Evolutionary conservation across 2,329 filamentous ascomycete genomes (phyloP).

Genomic region (Xylaria sp.): DNA sequence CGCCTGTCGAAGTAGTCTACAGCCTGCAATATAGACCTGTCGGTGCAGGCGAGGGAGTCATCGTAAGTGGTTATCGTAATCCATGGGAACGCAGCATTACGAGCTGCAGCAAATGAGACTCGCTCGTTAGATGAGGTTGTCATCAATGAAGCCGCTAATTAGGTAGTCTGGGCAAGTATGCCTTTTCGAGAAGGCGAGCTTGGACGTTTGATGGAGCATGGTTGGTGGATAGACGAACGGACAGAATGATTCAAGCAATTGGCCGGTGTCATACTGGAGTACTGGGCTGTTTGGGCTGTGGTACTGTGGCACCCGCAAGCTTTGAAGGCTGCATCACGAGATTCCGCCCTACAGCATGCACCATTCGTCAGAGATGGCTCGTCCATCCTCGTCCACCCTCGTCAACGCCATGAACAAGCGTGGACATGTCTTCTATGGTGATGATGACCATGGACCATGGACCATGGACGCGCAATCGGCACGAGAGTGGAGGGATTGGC

Average conservation of each 20-base stretch:
- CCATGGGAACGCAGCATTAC: slow-evolving; percentile 17
- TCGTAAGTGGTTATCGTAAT: slow-evolving; percentile 11
- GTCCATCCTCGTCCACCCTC: too few species aligned
- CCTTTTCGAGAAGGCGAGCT: slow-evolving; percentile 5
- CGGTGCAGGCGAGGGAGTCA: background rate
- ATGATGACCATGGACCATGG: too few species aligned
- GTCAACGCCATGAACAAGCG: background rate
- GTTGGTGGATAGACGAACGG: background rate
- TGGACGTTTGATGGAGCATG: background rate
- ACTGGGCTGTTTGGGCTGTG: slow-evolving; percentile 18
- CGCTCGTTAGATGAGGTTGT: slow-evolving; percentile 19
- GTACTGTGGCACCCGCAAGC: slow-evolving; percentile 27
- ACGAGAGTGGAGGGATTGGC: slow-evolving; percentile 26
- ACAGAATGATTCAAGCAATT: slow-evolving; percentile 25
- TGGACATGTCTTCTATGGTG: slow-evolving; percentile 2
- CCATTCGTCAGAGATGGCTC: slow-evolving; percentile 23
- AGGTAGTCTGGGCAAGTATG: slow-evolving; percentile 15
- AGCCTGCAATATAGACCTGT: background rate
- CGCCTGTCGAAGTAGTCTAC: slow-evolving; percentile 3
- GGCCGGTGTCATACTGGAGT: slow-evolving; percentile 30
- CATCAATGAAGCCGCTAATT: slow-evolving; percentile 25
- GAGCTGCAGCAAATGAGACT: slow-evolving; percentile 16
- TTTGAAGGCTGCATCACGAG: slow-evolving; percentile 29
- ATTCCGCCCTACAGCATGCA: slow-evolving; percentile 23
- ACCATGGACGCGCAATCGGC: slow-evolving; percentile 28